These are phyloP conservation scores for Pichia phayaonensis DNA, from an alignment of 805 yeast genomes.

Conservation along the genomic window DNA sequence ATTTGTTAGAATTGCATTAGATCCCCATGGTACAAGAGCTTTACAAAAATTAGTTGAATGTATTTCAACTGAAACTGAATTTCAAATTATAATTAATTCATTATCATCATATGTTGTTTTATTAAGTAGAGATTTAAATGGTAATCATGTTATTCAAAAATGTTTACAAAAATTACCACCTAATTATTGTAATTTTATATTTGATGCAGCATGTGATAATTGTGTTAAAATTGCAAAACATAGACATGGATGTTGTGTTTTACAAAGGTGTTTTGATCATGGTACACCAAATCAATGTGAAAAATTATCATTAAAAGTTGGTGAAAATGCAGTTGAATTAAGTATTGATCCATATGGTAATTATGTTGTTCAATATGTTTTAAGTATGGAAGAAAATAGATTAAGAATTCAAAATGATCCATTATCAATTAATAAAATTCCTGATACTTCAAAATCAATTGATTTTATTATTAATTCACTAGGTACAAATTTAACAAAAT, in stretches of 20 bases:
- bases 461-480: slow-evolving; percentile 25
- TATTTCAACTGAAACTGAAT: slow-evolving; percentile 63
- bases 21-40: slow-evolving; percentile 96
- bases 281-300: slow-evolving; percentile 67
- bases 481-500: slow-evolving; percentile 24
- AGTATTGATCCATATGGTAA: slow-evolving; percentile 94
- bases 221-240: slow-evolving; percentile 85
- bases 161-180: slow-evolving; percentile 68
- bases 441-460: slow-evolving; percentile 26
- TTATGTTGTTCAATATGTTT: slow-evolving; percentile 91
- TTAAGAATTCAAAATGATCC: slow-evolving; percentile 24
- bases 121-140: slow-evolving; percentile 83
- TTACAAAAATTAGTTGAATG: slow-evolving; percentile 88
- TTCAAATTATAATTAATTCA: slow-evolving; percentile 36
- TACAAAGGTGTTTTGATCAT: slow-evolving; percentile 90
- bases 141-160: slow-evolving; percentile 94
- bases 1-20: slow-evolving; percentile 73
- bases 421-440: slow-evolving; percentile 17
- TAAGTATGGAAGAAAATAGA: slow-evolving; percentile 34
- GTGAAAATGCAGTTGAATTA: slow-evolving; percentile 57
- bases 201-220: slow-evolving; percentile 70
- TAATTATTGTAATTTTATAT: slow-evolving; percentile 76
- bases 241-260: slow-evolving; percentile 95
- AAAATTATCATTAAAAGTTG: slow-evolving; percentile 59
- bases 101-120: slow-evolving; percentile 59